Conservation (phyloP, 2,329 filamentous ascomycete species). For the Calonectria leucothoes region DNA sequence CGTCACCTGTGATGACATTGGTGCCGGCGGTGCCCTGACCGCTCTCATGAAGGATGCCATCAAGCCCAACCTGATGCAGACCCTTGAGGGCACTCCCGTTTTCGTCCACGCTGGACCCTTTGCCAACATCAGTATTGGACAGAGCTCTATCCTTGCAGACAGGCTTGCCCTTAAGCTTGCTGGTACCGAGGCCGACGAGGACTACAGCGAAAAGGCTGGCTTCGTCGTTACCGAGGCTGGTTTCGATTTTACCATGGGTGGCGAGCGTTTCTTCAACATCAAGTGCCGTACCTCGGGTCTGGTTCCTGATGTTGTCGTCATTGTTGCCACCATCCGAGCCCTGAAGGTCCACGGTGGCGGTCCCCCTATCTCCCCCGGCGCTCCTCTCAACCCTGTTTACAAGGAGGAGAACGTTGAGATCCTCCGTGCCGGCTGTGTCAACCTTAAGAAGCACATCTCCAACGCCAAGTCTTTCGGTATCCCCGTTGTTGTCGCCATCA, state of each 20-base stretch:
- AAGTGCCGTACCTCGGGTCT: slow-evolving; percentile 97
- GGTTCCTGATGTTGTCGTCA: slow-evolving; percentile 90
- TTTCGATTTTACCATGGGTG: slow-evolving; percentile 99
- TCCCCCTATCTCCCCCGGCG: slow-evolving; percentile 91
- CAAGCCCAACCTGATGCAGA: slow-evolving; percentile 99
- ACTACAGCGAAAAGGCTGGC: slow-evolving; percentile 83
- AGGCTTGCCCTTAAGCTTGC: slow-evolving; percentile 96
- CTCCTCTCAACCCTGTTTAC: slow-evolving; percentile 87
- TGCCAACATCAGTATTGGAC: slow-evolving; percentile 97
- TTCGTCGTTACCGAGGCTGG: slow-evolving; percentile 97
- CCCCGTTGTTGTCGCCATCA: slow-evolving; percentile 96
- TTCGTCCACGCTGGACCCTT: slow-evolving; percentile 98
- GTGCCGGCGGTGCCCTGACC: slow-evolving; percentile 89
- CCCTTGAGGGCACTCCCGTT: slow-evolving; percentile 94
- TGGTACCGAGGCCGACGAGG: slow-evolving; percentile 92
- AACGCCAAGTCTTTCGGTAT: slow-evolving; percentile 92
- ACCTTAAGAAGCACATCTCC: slow-evolving; percentile 93
- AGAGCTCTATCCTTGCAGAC: slow-evolving; percentile 94
- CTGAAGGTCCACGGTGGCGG: slow-evolving; percentile 97
- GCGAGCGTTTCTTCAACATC: slow-evolving; percentile 99
- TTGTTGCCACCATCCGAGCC: slow-evolving; percentile 94
- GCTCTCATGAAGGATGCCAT: slow-evolving; percentile 98
- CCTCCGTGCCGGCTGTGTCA: slow-evolving; percentile 89
- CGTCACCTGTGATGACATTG: slow-evolving; percentile 95
- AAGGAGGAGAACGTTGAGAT: slow-evolving; percentile 93